These are phyloP conservation scores for Artemisia argyi DNA, from an alignment of 129 eudicot species.

Conservation along the genomic window DNA sequence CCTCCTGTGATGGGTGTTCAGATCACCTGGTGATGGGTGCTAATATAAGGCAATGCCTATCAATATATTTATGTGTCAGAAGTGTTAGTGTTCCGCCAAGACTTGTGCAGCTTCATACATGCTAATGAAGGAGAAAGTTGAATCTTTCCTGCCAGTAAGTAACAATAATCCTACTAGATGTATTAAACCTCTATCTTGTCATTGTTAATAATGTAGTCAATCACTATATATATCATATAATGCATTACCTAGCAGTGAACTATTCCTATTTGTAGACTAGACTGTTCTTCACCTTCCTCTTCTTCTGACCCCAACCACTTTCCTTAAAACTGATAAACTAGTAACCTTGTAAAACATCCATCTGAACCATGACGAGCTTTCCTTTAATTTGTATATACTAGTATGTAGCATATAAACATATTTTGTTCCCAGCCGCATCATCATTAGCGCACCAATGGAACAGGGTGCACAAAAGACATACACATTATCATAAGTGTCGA, in stretches of 20 bases:
- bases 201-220: slow-evolving; percentile 9
- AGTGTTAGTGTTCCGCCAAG: neutral
- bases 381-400: neutral
- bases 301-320: neutral
- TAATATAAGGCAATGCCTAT: neutral
- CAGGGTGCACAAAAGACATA: neutral
- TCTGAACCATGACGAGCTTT: neutral
- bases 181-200: neutral
- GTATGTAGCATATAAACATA: neutral
- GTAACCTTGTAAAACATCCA: neutral
- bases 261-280: neutral
- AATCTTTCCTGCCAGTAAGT: neutral
- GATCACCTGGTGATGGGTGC: slow-evolving; percentile 13
- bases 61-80: neutral
- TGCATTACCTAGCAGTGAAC: neutral
- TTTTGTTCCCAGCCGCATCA: neutral
- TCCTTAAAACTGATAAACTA: neutral
- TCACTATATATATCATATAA: neutral
- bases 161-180: neutral
- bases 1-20: slow-evolving; percentile 4
- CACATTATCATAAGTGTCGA: slow-evolving; percentile 1
- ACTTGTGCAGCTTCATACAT: neutral
- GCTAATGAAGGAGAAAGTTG: neutral
- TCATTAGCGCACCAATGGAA: neutral
- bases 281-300: neutral